Base-by-base conservation (phyloP, 2,329 filamentous ascomycete species). In the Trichoderma koningiopsis region DNA sequence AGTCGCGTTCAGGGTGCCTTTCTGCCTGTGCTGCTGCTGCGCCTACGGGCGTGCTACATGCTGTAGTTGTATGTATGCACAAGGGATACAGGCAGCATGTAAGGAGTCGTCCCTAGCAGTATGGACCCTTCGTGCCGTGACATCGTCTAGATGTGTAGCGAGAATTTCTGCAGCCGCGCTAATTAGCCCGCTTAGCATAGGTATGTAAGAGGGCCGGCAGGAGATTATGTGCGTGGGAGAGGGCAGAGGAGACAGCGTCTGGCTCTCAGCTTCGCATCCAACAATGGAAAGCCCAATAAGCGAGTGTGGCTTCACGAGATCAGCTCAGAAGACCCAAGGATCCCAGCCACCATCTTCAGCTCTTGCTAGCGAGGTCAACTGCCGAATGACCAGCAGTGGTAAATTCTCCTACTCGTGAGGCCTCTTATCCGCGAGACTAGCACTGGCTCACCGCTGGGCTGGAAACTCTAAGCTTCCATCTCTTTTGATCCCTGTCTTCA, bases 401-500 rank as follows among this genome's bases (percentile, higher is more conserved):
- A 61, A 53, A 68, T 66, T 52, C 60, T 65, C 60, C 47, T 52
- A 59, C 68, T 60, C 61, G 68, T 33, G 68, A 65, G 61, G 59
- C 68, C 61, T 69, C 61, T 59, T 43, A 43, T 58, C 61, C 61
- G 62, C 61, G 55, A 57, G 55, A 63, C 68, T 68, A 68, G 64
- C 55, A 56, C 56, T 59, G 68, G 63, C 59, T 70, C 68, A 70
- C 68, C 68, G 68, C 68, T 68, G 68, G 35, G 56, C 49, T 61
- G 55, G 68, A 52, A 70, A 59, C 49, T 53, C 47, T 64, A 56
- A 60, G 62, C 35, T 61, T 64, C 31, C 40, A 43, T 43, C 40
- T n/a, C 16, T 43, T 53, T 29, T 47, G 16, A 56, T 31, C 64
- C 63, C 63, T 53, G 60, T 16, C 60, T 68, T 57, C 62, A 27